Base-by-base conservation (phyloP, 352 stramenopile genomes). In the Phytophthora syringae region DNA sequence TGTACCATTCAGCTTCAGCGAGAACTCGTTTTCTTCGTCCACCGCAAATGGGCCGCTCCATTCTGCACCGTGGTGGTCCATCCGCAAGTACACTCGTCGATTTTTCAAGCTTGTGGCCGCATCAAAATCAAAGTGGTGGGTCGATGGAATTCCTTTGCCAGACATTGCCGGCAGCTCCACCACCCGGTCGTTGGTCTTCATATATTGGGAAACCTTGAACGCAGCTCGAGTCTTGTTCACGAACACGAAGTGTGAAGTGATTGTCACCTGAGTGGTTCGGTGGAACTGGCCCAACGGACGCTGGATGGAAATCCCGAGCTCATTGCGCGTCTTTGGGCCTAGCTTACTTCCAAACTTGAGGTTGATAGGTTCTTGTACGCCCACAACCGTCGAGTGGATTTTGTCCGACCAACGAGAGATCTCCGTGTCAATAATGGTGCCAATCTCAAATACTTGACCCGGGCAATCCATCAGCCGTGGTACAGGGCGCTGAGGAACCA, bases 261-360 rank as follows among this genome's bases (percentile, higher is more conserved):
- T 78, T 52, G 93, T 82, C 7, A 97, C 84, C 70, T 97, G 86
- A 2, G 87, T 93, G 1, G 87, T 97, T 15, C 89, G 78, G 43
- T 97, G 89, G 34, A 97, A 97, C 62, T 94, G 86, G 1, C 89
- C 89, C 50, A 94, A 64, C 2, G 87, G 89, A 5, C 89, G 83
- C 48, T 95, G 85, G 45, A 97, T 94, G 12, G 86, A 92, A 11
- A 97, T 92, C 10, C 89, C 89, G 7, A 97, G 72, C 44, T 97
- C 89, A 51, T 91, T 84, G 16, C 82, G 75, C 12, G 77, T 87
- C 53, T 82, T 92, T 16, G 81, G 76, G 3, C 81, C 85, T 16
- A 92, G 59, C 22, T 85, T 90, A 60, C 69, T 82, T 1, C 75
- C 83, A 69, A 94, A 94, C 57, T 92, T 90, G 2, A 96, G 64